A percentile compares a stretch with the other conserved stretches of the same genome.
Evolutionary conservation across 2,329 filamentous ascomycete species (phyloP).

Genomic region (Aspergillus viridinutans): DNA sequence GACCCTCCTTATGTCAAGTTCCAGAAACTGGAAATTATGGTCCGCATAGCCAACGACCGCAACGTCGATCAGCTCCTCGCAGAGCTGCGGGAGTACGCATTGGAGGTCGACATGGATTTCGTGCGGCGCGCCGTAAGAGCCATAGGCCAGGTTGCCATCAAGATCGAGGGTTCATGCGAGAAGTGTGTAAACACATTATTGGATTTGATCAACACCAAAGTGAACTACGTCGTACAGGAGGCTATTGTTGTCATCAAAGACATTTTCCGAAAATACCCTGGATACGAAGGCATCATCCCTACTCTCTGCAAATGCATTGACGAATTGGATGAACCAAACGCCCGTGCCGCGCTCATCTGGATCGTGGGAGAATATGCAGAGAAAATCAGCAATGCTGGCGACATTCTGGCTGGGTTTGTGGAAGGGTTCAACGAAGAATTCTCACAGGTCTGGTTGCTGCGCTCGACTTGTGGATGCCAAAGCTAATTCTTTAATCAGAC

Average conservation of each 20-base stretch:
- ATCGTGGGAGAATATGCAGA: slow-evolving; percentile 98
- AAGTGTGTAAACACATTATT: slow-evolving; percentile 92
- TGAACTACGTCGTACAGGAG: slow-evolving; percentile 98
- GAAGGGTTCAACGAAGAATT: slow-evolving; percentile 96
- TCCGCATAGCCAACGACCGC: slow-evolving; percentile 93
- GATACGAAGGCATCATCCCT: slow-evolving; percentile 96
- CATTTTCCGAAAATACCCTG: slow-evolving; percentile 94
- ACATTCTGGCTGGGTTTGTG: slow-evolving; percentile 86
- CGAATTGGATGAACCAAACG: slow-evolving; percentile 90
- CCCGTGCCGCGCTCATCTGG: slow-evolving; percentile 90
- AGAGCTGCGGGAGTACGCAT: slow-evolving; percentile 92
- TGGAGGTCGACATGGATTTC: slow-evolving; percentile 99
- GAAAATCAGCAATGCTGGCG: slow-evolving; percentile 98
- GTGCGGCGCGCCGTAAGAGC: slow-evolving; percentile 90
- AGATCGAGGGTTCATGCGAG: slow-evolving; percentile 91
- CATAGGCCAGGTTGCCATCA: slow-evolving; percentile 97
- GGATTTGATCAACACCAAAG: slow-evolving; percentile 93
- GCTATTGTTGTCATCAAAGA: slow-evolving; percentile 99
- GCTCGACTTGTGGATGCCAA: neutral
- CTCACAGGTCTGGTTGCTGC: slow-evolving; percentile 64
- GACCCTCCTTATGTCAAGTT: slow-evolving; percentile 97
- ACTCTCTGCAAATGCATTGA: slow-evolving; percentile 96
- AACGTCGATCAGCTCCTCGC: slow-evolving; percentile 93
- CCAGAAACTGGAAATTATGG: slow-evolving; percentile 98
- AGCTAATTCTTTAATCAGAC: slow-evolving; percentile 53